phyloP scores from a whole-genome alignment of 768 basidiomycete species.

The Sporobolomyces phaffii region DNA sequence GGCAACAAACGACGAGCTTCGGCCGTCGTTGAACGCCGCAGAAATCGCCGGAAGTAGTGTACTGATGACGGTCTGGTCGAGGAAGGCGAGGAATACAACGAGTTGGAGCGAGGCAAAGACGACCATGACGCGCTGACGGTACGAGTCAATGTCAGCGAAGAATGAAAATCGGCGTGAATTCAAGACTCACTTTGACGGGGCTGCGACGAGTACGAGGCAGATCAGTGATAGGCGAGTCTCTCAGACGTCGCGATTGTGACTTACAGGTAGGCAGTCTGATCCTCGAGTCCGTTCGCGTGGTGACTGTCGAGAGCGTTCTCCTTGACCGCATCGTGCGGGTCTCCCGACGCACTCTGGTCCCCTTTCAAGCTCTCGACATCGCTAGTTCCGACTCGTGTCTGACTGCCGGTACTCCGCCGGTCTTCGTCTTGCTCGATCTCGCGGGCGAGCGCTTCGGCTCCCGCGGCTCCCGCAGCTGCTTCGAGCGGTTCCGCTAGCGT shows the following conservation, averaged over 20 bases:
- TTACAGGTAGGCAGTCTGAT: constrained; percentile 14
- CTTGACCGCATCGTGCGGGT: too few relatives aligned
- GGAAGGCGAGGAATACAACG: constrained; percentile 47
- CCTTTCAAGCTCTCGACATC: background rate
- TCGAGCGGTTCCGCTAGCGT: constrained; percentile 11
- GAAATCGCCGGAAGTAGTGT: constrained; percentile 35
- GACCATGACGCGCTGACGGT: constrained; percentile 37
- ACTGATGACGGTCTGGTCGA: constrained; percentile 49
- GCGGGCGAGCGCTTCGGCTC: background rate
- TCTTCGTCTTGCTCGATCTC: constrained; percentile 9
- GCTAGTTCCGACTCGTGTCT: background rate
- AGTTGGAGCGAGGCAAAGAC: constrained; percentile 45
- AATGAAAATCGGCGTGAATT: background rate
- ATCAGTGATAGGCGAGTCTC: background rate
- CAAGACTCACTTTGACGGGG: constrained; percentile 20
- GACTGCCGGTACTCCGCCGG: background rate
- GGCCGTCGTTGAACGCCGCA: constrained; percentile 36
- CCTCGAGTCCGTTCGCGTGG: constrained; percentile 13
- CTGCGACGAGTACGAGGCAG: background rate
- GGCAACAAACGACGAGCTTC: constrained; percentile 46
- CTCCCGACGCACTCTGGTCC: too few relatives aligned
- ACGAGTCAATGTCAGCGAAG: background rate
- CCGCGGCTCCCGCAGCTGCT: background rate
- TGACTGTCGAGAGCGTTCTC: background rate
- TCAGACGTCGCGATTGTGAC: background rate